phyloP scores from a whole-genome alignment of 257 asterid species.

The Solanum bulbocastanum region DNA sequence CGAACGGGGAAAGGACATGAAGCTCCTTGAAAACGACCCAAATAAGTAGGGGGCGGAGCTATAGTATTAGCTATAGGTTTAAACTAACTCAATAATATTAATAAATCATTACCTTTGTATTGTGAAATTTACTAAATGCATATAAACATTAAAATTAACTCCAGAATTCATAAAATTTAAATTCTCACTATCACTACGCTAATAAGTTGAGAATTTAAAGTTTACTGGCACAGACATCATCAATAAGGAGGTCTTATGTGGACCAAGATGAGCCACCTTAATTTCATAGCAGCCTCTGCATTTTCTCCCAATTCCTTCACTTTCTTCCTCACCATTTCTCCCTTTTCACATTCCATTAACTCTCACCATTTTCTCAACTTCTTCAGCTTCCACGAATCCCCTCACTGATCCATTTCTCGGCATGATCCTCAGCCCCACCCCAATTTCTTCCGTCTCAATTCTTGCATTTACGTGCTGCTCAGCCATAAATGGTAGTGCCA shows the following conservation, averaged over 20 bases:
- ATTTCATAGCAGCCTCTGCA: slow-evolving; percentile 53
- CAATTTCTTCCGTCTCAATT: slow-evolving; percentile 36
- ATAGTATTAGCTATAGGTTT: no score
- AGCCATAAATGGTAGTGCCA: slow-evolving; percentile 64
- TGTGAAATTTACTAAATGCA: no score
- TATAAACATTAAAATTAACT: no score
- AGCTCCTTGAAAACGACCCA: not conserved
- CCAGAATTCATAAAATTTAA: no score
- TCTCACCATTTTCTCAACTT: slow-evolving; percentile 57
- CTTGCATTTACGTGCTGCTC: slow-evolving; percentile 63
- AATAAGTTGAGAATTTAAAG: no score
- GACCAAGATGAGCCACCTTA: slow-evolving; percentile 31
- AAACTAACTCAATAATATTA: no score
- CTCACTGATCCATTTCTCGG: slow-evolving; percentile 33
- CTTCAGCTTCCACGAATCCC: slow-evolving; percentile 31
- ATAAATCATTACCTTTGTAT: no score
- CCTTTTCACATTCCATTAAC: slow-evolving; percentile 36
- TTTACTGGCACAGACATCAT: no score
- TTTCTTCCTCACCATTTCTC: slow-evolving; percentile 53
- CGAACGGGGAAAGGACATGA: not conserved
- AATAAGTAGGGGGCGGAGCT: not conserved
- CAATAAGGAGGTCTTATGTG: not conserved
- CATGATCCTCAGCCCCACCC: slow-evolving; percentile 38
- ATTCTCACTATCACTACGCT: no score
- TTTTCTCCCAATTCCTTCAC: slow-evolving; percentile 65